Conservation (phyloP, 768 basidiomycete genomes). For the Podaxis sp. region DNA sequence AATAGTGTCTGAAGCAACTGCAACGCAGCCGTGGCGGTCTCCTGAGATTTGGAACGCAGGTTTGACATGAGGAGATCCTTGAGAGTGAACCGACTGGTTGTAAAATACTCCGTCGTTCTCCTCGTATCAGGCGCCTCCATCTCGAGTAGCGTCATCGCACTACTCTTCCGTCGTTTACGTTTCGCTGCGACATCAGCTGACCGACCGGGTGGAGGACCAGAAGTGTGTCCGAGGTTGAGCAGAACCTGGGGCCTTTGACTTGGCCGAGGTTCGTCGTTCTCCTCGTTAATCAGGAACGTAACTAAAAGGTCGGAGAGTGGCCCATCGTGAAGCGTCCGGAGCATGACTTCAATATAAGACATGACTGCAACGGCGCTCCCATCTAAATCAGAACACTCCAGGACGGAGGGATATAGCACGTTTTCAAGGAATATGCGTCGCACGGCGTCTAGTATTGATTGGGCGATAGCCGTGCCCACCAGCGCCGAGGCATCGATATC, state of each 20-base stretch:
- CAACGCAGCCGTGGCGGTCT: constrained; percentile 71
- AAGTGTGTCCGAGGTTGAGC: constrained; percentile 37
- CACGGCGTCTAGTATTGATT: constrained; percentile 79
- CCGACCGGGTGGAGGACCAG: constrained; percentile 26
- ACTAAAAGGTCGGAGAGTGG: constrained; percentile 68
- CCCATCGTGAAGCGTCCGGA: constrained; percentile 67
- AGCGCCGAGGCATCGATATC: constrained; percentile 55
- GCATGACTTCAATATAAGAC: constrained; percentile 90
- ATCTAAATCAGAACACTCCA: constrained; percentile 89
- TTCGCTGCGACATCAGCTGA: constrained; percentile 38
- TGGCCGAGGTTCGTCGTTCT: constrained; percentile 59
- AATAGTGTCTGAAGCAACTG: constrained; percentile 79
- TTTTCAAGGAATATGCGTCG: constrained; percentile 88
- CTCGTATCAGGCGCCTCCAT: constrained; percentile 74
- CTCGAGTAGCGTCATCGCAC: constrained; percentile 87
- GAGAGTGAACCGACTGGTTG: constrained; percentile 84
- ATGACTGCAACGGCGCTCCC: constrained; percentile 97
- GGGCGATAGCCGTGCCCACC: constrained; percentile 77
- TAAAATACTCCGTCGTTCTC: constrained; percentile 77
- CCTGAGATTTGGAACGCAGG: constrained; percentile 59
- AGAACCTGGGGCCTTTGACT: constrained; percentile 40
- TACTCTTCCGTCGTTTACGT: constrained; percentile 68
- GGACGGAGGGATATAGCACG: constrained; percentile 86
- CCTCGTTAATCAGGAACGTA: constrained; percentile 79
- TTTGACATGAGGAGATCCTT: constrained; percentile 86